Conservation (phyloP, 345 rosid genomes). For the Eucalyptus regnans region DNA sequence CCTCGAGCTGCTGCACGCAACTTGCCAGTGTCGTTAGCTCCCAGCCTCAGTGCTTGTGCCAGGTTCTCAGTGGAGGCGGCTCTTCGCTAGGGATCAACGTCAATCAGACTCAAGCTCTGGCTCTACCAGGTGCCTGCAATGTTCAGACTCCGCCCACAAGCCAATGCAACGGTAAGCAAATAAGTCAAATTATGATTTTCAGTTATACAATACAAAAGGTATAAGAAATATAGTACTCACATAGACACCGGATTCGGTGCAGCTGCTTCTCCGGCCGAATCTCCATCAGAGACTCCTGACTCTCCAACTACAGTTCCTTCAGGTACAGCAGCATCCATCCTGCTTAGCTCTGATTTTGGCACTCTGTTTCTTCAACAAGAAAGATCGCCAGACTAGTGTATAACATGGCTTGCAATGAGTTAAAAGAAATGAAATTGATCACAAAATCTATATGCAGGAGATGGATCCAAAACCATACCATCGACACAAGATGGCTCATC, state of each 20-base stretch:
- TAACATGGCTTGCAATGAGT: background rate
- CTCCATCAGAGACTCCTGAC: slow-evolving; percentile 55
- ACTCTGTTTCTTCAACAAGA: background rate
- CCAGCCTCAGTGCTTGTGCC: slow-evolving; percentile 72
- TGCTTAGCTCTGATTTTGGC: background rate
- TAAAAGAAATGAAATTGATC: background rate
- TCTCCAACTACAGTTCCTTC: slow-evolving; percentile 26
- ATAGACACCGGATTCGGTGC: background rate
- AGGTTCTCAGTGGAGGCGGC: slow-evolving; percentile 44
- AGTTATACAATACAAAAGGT: background rate
- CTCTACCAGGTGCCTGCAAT: slow-evolving; percentile 66
- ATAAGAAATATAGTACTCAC: background rate
- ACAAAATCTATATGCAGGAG: slow-evolving; percentile 19
- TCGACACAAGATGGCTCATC: slow-evolving; percentile 42
- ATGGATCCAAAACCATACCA: slow-evolving; percentile 58
- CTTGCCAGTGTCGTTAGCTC: slow-evolving; percentile 49
- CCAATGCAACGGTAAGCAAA: slow-evolving; percentile 49
- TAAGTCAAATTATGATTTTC: background rate
- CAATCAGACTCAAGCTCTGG: slow-evolving; percentile 60
- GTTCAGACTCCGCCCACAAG: slow-evolving; percentile 69
- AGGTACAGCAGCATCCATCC: slow-evolving; percentile 25
- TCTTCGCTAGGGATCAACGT: slow-evolving; percentile 54
- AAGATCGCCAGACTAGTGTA: background rate
- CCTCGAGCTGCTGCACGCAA: slow-evolving; percentile 64
- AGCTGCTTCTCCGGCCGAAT: slow-evolving; percentile 29